Base-by-base conservation (phyloP, 345 rosid genomes). In the Hirschfeldia incana region DNA sequence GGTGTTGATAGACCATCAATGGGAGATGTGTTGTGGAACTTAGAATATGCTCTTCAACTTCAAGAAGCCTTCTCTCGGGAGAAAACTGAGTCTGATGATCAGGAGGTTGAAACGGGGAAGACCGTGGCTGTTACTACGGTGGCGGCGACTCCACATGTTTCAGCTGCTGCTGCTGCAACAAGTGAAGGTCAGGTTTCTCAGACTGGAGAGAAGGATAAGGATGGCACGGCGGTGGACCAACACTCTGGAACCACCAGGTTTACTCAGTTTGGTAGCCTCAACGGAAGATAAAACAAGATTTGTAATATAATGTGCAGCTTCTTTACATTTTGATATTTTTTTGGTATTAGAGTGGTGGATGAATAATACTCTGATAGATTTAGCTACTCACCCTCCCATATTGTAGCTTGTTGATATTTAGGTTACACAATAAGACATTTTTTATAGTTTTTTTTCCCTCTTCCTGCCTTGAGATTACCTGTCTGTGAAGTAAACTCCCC, bases 1-100 rank as follows among this genome's bases (percentile, higher is more conserved):
- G 91, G 89, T 27, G 85, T 80, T 27, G 92, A 88, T 63, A 79
- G 92, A 83, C 92, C 92, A 57, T 74, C 84, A 1, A 87, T 88
- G 90, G 90, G 89, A 70, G 89, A 88, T 80, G 92, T 88, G 21
- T 65, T 88, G 76, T 88, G 90, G 92, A 85, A 88, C 75, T 82
- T 91, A 79, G 97, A 91, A 62, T 88, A 86, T 78, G 94, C 97
- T 9, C 78, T 91, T 80, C 97, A 91, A 75, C 86, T 91, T 51
- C 97, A 91, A 65, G 94, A 89, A 67, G 79, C 89, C 1, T 89
- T 82, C 70, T 10, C 87, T 9, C 72, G 78, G 37, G 89, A 82
- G 6, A 83, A 87, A 76, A 10, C 77, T 4, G 89, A 87, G 13
- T 88, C 85, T 3, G 89, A 36, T 3, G 89, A 36, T 34, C 39